These are phyloP conservation scores for Debaryomyces tyrocola DNA, from an alignment of 805 yeast genomes.

Conservation along the genomic window DNA sequence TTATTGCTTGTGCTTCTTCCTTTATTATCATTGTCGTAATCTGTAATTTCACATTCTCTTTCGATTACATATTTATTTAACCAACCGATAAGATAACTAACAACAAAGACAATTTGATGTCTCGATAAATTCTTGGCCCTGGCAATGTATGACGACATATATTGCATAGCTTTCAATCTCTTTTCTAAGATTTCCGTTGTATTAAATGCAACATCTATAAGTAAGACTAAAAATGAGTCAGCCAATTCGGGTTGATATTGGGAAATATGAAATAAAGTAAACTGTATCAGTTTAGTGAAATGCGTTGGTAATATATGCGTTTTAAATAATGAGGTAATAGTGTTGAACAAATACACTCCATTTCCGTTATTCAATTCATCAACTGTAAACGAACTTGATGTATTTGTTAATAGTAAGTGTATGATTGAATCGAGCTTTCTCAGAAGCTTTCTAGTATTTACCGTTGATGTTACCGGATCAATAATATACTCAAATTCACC, in stretches of 20 bases:
- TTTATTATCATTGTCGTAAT: constrained; percentile 18
- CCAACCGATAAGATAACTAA: constrained; percentile 84
- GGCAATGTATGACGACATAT: constrained; percentile 85
- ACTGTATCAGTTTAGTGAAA: constrained; percentile 85
- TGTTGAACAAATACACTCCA: constrained; percentile 68
- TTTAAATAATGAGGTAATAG: constrained; percentile 73
- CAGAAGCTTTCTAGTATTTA: constrained; percentile 53
- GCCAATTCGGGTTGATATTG: constrained; percentile 80
- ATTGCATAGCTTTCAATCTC: constrained; percentile 87
- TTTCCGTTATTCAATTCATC: constrained; percentile 58
- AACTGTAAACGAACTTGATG: constrained; percentile 49
- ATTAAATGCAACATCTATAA: constrained; percentile 81
- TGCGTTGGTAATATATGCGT: constrained; percentile 88
- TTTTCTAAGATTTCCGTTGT: constrained; percentile 67
- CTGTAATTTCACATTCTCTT: constrained; percentile 78
- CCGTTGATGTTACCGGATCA: constrained; percentile 40
- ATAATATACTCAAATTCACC: constrained; percentile 48
- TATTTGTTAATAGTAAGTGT: constrained; percentile 51
- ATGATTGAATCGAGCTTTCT: constrained; percentile 73
- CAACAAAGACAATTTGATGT: constrained; percentile 75
- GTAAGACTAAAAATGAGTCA: constrained; percentile 78
- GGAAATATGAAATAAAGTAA: constrained; percentile 73
- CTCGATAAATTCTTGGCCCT: constrained; percentile 73
- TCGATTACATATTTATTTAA: constrained; percentile 76
- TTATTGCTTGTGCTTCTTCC: constrained; percentile 8